A percentile compares a stretch with the other conserved stretches of the same genome.
These are phyloP conservation scores for Cercospora brassicicola DNA, from an alignment of 2,329 filamentous ascomycete genomes.

Conservation along the genomic window DNA sequence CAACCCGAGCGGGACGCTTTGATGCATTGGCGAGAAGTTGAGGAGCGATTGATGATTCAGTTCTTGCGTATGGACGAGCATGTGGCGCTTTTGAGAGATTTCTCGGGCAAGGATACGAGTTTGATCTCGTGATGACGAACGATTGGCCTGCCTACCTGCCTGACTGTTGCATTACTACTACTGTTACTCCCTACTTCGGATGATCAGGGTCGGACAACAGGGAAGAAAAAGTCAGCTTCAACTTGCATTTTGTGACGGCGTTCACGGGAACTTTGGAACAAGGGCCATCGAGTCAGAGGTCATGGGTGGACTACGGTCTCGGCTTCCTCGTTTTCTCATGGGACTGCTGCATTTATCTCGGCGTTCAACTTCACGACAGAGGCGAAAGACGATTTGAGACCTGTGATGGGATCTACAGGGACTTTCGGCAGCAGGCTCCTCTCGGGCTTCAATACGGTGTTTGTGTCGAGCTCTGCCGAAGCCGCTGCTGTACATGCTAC, in stretches of 20 bases:
- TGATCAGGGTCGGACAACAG: not conserved
- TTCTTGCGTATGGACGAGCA: constrained; percentile 80
- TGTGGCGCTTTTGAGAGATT: constrained; percentile 68
- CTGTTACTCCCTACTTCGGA: not conserved
- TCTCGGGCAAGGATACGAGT: constrained; percentile 33
- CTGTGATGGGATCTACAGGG: constrained; percentile 4
- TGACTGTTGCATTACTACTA: not conserved
- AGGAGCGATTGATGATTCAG: constrained; percentile 74
- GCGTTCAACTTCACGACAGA: constrained; percentile 9
- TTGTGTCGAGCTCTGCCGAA: not conserved
- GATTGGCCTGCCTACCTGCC: not conserved
- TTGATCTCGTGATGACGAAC: constrained; percentile 23
- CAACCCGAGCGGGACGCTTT: constrained; percentile 70
- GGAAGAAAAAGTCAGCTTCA: constrained; percentile 1
- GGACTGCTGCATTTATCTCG: constrained; percentile 11
- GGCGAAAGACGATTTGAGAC: constrained; percentile 12
- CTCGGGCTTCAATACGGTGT: not conserved
- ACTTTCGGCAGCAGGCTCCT: not conserved
- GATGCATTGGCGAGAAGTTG: constrained; percentile 61
- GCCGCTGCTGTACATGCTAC: not conserved
- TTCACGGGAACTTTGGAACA: not conserved
- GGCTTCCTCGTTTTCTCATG: not conserved
- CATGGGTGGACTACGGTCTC: not conserved
- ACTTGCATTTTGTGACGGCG: not conserved
- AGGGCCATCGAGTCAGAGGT: not conserved